Evolutionary conservation across 2,329 filamentous ascomycete genomes (phyloP).

Genomic region (Hypoxylon sp.): DNA sequence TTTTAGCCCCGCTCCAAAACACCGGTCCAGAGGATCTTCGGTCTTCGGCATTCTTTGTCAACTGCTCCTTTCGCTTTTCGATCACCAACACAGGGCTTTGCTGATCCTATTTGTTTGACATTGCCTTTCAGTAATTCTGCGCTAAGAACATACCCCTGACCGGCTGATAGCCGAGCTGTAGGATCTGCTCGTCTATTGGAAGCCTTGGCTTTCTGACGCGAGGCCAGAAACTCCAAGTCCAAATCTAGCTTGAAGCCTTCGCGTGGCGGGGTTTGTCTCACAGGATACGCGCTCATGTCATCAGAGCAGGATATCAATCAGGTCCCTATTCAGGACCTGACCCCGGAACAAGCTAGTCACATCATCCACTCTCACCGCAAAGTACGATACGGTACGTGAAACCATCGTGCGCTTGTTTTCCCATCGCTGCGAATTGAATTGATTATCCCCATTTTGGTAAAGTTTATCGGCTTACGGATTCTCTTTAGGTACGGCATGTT

Average conservation of each 20-base stretch:
- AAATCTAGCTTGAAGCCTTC: constrained; percentile 19
- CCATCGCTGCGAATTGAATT: constrained; percentile 3
- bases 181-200: constrained; percentile 35
- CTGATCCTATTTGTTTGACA: constrained; percentile 39
- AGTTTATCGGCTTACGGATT: constrained; percentile 41
- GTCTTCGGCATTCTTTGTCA: constrained; percentile 45
- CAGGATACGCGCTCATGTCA: constrained; percentile 49
- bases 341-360: constrained; percentile 75
- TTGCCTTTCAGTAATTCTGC: constrained; percentile 28
- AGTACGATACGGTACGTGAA: constrained; percentile 74
- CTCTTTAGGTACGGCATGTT: constrained; percentile 71
- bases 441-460: background rate
- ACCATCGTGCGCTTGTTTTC: constrained; percentile 1
- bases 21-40: constrained; percentile 45
- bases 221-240: constrained; percentile 30
- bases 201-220: constrained; percentile 37
- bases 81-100: constrained; percentile 27
- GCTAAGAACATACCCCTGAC: constrained; percentile 37
- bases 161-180: constrained; percentile 25
- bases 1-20: constrained; percentile 40
- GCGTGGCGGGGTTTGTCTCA: constrained; percentile 36
- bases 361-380: constrained; percentile 79
- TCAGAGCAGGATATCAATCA: constrained; percentile 55
- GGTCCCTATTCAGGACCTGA: constrained; percentile 69
- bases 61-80: constrained; percentile 32